phyloP scores from a whole-genome alignment of 768 basidiomycete genomes.

The Lenzites betulinus region DNA sequence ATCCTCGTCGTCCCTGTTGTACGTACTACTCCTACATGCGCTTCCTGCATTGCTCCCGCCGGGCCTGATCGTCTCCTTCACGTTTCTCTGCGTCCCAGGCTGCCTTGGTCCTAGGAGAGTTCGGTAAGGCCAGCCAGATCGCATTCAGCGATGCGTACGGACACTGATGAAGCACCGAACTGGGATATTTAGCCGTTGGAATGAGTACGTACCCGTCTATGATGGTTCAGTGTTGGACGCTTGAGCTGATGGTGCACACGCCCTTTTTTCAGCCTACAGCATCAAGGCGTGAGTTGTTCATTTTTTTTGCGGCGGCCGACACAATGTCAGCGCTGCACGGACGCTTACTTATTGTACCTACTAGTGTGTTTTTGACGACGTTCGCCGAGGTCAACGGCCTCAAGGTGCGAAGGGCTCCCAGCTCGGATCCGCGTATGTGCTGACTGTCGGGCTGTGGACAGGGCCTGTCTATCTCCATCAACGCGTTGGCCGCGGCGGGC shows the following conservation, averaged over 20 bases:
- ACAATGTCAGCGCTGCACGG: too few relatives aligned
- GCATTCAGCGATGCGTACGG: too few relatives aligned
- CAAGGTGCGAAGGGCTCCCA: not conserved
- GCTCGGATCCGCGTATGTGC: too few relatives aligned
- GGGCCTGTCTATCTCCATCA: slow-evolving; percentile 59
- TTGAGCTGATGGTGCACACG: not conserved
- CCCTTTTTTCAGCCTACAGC: slow-evolving; percentile 10
- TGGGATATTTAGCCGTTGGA: not conserved
- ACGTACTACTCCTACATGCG: slow-evolving; percentile 22
- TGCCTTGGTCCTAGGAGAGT: slow-evolving; percentile 51
- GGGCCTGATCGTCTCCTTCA: not conserved
- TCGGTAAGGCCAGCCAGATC: too few relatives aligned
- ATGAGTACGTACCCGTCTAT: not conserved
- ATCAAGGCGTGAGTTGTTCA: slow-evolving; percentile 14
- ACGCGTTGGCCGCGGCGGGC: slow-evolving; percentile 50
- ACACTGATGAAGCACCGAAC: too few relatives aligned
- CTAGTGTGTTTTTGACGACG: slow-evolving; percentile 5
- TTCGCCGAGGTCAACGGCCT: slow-evolving; percentile 13
- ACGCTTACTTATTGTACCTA: not conserved
- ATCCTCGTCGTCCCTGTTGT: slow-evolving; percentile 47
- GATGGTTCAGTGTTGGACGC: slow-evolving; percentile 37
- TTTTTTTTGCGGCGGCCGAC: not conserved
- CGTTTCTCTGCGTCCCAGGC: slow-evolving; percentile 31
- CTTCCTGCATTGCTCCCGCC: too few relatives aligned
- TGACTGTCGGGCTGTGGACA: slow-evolving; percentile 23